These are phyloP conservation scores for Ceratorhiza oryzae-sativae DNA, from an alignment of 1,284 basidiomycete genomes.

Conservation along the genomic window DNA sequence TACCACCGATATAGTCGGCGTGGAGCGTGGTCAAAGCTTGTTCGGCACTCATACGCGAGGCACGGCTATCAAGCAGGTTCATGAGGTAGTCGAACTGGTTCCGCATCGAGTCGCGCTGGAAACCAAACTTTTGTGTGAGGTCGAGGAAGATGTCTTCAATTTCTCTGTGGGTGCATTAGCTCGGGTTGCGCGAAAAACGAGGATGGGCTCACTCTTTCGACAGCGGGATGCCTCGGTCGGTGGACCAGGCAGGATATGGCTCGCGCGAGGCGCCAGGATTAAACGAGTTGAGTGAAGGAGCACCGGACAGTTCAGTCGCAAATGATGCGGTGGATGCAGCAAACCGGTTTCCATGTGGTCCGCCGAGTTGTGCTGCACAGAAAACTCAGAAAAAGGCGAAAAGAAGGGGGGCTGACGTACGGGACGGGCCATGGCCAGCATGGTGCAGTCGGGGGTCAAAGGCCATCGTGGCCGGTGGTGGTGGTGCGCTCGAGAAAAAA, in stretches of 20 bases:
- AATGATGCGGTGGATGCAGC: constrained; percentile 35
- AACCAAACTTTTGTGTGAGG: constrained; percentile 98
- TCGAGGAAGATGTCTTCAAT: constrained; percentile 99
- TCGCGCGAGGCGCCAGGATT: constrained; percentile 63
- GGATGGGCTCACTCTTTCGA: constrained; percentile 77
- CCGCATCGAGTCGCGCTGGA: constrained; percentile 90
- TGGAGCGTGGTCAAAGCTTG: constrained; percentile 95
- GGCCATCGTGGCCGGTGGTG: constrained; percentile 12
- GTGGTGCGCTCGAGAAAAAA: background rate
- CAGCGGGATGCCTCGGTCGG: constrained; percentile 91
- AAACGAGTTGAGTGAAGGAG: constrained; percentile 67
- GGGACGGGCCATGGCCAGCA: constrained; percentile 39
- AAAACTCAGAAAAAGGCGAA: constrained; percentile 15
- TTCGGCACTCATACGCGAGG: constrained; percentile 97
- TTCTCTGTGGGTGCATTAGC: constrained; percentile 61
- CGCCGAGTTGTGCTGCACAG: constrained; percentile 2
- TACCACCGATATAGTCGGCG: constrained; percentile 98
- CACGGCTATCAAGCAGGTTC: constrained; percentile 95
- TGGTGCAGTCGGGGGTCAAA: constrained; percentile 19
- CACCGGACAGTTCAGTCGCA: constrained; percentile 55
- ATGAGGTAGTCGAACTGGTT: constrained; percentile 99
- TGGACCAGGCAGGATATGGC: constrained; percentile 92
- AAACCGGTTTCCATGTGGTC: constrained; percentile 33
- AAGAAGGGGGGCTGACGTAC: constrained; percentile 5
- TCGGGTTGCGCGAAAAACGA: background rate